These are phyloP conservation scores for Kandelia obovata DNA, from an alignment of 345 rosid genomes.

Conservation along the genomic window DNA sequence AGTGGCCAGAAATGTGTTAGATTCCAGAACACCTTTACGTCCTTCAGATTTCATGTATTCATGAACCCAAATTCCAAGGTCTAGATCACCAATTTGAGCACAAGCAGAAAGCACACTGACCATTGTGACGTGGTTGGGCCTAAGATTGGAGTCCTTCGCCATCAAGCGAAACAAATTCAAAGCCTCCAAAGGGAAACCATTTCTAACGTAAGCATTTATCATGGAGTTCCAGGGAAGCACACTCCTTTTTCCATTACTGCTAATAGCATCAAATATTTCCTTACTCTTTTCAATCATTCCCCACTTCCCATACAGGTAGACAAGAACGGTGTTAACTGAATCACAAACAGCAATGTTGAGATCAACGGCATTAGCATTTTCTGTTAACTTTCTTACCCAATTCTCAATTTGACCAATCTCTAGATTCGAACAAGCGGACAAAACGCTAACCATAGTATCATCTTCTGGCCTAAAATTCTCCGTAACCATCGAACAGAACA, in stretches of 20 bases:
- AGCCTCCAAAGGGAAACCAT: conserved; percentile 36
- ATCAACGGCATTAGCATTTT: conserved; percentile 3
- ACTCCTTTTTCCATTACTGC: conserved; percentile 20
- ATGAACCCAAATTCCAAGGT: conserved; percentile 39
- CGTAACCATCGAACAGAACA: conserved; percentile 29
- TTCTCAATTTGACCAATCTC: conserved; percentile 23
- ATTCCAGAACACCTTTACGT: conserved; percentile 25
- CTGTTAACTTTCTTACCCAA: conserved; percentile 27
- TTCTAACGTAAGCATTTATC: conserved; percentile 39
- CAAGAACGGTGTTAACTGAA: conserved; percentile 31
- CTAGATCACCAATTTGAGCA: conserved; percentile 46
- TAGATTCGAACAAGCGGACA: conserved; percentile 36
- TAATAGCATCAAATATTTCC: conserved; percentile 33
- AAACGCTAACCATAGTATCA: conserved; percentile 36
- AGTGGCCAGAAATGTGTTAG: conserved; percentile 37
- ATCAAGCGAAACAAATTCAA: conserved; percentile 32
- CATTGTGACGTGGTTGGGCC: conserved; percentile 47
- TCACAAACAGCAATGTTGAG: neutral
- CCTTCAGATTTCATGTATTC: conserved; percentile 28
- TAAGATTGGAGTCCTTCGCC: conserved; percentile 19
- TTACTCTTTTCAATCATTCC: conserved; percentile 31
- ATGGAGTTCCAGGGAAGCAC: conserved; percentile 46
- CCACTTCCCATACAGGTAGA: conserved; percentile 39
- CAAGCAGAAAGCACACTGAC: conserved; percentile 44
- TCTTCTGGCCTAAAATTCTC: conserved; percentile 26